Base-by-base conservation (phyloP, 1,139 yeast species). In the Saccharomyces hybrid region DNA sequence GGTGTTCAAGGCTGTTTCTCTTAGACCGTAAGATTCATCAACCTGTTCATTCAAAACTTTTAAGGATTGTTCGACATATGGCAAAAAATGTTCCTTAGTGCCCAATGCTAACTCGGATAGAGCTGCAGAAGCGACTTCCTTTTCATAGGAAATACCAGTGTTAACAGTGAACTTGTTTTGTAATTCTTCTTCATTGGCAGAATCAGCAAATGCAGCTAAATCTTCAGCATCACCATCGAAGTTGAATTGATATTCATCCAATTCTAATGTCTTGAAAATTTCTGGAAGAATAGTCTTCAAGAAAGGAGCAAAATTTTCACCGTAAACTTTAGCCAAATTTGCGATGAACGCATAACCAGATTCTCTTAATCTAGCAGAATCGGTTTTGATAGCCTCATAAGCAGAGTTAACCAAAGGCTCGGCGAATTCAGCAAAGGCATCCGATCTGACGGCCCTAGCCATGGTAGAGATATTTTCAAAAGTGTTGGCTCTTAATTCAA, bases 381-480 rank as follows among this genome's bases (percentile, higher is more conserved):
- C 86, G 47, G 93, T 82, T 63, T 82, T 79, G 65, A 93, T 80
- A 52, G 96, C 86, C 57, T 78, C 78, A 70, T 88, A 87, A 38
- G 97, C 95, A 58, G 97, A 89, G 69, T 87, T 88, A 62, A 91
- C 89, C 68, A 91, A 80, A 48, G 96, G 95, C 69, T 86, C 84
- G 52, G 97, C 97, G 70, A 81, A 89, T 47, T 87, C 83, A 48
- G 89, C 81, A 74, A 93, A 93, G 1, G 88, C 76, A 64, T 86
- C 93, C 55, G 95, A 86, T 60, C 98, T 97, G 57, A 93, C 97
- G 54, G 99, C 97, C 72, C 93, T 83, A 55, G 97, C 98, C 86
- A 93, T 85, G 27, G 97, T 86, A 47, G 97, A 88, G 62, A 95
- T 82, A 66, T 95, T 88, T 75, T 95, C 99, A 63, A 93, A 84